These are phyloP conservation scores for Thuja plicata DNA, from an alignment of 83 land plant genomes.

Conservation along the genomic window DNA sequence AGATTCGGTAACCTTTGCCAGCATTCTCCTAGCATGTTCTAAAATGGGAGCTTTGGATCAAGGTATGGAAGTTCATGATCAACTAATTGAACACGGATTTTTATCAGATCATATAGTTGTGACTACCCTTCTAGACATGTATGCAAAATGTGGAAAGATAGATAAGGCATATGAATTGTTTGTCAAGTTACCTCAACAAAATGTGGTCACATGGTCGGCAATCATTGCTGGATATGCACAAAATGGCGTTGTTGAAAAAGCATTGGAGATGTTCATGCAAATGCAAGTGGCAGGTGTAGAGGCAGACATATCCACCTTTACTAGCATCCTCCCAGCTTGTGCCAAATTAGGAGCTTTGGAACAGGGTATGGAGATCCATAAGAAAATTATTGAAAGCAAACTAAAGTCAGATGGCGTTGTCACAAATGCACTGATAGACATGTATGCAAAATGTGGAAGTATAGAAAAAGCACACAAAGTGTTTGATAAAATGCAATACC, in stretches of 20 bases:
- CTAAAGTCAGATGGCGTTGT: not conserved
- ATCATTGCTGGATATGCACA: slow-evolving; percentile 25
- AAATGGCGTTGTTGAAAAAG: slow-evolving; percentile 20
- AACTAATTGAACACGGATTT: slow-evolving; percentile 10
- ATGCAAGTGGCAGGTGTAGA: slow-evolving; percentile 13
- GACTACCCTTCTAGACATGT: slow-evolving; percentile 9
- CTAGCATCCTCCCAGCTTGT: slow-evolving; percentile 1
- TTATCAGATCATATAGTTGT: slow-evolving; percentile 15
- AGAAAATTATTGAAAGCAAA: not conserved
- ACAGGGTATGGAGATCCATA: slow-evolving; percentile 5
- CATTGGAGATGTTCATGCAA: slow-evolving; percentile 11
- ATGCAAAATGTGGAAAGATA: slow-evolving; percentile 11
- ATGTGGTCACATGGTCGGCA: slow-evolving; percentile 26
- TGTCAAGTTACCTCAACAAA: not conserved
- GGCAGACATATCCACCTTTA: not conserved
- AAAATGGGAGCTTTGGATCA: not conserved
- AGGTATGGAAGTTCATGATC: slow-evolving; percentile 8
- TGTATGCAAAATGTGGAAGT: not conserved
- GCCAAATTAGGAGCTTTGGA: not conserved
- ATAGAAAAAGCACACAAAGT: not conserved
- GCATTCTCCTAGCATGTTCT: slow-evolving; percentile 23
- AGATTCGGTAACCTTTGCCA: slow-evolving; percentile 24
- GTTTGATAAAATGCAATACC: not conserved
- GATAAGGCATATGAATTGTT: not conserved
- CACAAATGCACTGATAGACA: not conserved